These are phyloP conservation scores for Ettlia oleoabundans DNA, from an alignment of 139 green algal genomes.

Conservation along the genomic window DNA sequence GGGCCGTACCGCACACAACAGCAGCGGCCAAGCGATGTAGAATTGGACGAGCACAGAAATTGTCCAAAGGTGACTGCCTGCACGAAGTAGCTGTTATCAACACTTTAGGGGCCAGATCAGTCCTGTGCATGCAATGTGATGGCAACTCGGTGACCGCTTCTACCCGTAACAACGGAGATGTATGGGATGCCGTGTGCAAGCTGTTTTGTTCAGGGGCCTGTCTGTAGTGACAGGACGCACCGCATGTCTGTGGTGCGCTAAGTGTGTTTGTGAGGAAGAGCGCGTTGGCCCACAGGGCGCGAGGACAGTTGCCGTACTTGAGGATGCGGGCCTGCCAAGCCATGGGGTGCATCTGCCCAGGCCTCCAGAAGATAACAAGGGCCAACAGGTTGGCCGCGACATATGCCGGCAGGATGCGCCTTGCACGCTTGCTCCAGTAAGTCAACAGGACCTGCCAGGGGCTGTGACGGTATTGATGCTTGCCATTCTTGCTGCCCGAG, in stretches of 20 bases:
- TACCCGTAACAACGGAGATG: too few species aligned
- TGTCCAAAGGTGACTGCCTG: constrained; percentile 5
- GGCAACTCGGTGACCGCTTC: too few species aligned
- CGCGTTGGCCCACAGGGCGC: background rate
- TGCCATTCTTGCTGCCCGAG: too few species aligned
- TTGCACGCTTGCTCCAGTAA: constrained; percentile 3
- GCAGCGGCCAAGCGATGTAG: background rate
- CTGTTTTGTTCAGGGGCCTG: too few species aligned
- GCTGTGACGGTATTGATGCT: background rate
- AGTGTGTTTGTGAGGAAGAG: background rate
- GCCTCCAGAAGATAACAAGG: background rate
- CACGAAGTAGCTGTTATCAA: too few species aligned
- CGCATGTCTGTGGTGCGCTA: background rate
- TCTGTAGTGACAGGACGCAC: too few species aligned
- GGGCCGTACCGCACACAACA: constrained; percentile 4
- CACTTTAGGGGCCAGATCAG: too few species aligned
- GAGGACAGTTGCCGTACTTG: background rate
- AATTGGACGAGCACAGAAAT: constrained; percentile 3
- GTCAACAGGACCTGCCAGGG: background rate
- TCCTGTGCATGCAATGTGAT: too few species aligned
- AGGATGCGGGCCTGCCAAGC: background rate
- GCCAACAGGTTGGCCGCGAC: background rate
- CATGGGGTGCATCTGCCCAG: background rate
- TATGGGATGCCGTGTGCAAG: too few species aligned
- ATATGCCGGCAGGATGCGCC: constrained; percentile 16